These are phyloP conservation scores for Colletotrichum sublineola DNA, from an alignment of 2,329 filamentous ascomycete genomes.

Conservation along the genomic window DNA sequence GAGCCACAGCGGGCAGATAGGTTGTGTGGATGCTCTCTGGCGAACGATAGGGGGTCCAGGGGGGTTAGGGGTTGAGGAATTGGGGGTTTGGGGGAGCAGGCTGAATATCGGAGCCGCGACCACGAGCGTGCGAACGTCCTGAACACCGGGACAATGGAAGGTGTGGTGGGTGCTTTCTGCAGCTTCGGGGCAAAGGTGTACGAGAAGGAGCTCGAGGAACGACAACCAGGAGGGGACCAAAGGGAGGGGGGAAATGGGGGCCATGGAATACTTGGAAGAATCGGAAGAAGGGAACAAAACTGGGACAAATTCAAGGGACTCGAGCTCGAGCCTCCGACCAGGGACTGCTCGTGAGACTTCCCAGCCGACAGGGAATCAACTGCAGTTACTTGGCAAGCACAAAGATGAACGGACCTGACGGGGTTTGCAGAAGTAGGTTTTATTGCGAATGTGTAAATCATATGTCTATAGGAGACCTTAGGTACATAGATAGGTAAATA, in stretches of 20 bases:
- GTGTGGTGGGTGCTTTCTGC: slow-evolving; percentile 27
- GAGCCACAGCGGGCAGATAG: slow-evolving; percentile 9
- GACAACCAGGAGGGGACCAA: slow-evolving; percentile 16
- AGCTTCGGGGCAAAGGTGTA: slow-evolving; percentile 31
- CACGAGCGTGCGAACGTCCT: not conserved
- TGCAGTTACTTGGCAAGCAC: slow-evolving; percentile 29
- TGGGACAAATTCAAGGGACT: slow-evolving; percentile 3
- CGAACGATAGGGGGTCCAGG: slow-evolving; percentile 8
- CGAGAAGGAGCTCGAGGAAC: slow-evolving; percentile 15
- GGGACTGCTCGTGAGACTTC: slow-evolving; percentile 7
- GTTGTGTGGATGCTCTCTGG: slow-evolving; percentile 12
- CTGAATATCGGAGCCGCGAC: slow-evolving; percentile 2
- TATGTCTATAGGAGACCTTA: too few species aligned
- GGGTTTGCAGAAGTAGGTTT: not conserved
- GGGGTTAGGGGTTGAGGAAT: too few species aligned
- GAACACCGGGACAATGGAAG: slow-evolving; percentile 13
- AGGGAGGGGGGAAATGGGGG: slow-evolving; percentile 11
- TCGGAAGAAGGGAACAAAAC: slow-evolving; percentile 8
- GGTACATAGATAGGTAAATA: not conserved
- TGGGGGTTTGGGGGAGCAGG: not conserved
- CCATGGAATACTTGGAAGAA: slow-evolving; percentile 29
- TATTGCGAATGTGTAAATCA: not conserved
- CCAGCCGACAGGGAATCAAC: slow-evolving; percentile 16
- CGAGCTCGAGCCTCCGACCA: not conserved
- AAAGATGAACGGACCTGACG: not conserved